phyloP scores from a whole-genome alignment of 2,329 filamentous ascomycete genomes.

The Colletotrichum navitas region DNA sequence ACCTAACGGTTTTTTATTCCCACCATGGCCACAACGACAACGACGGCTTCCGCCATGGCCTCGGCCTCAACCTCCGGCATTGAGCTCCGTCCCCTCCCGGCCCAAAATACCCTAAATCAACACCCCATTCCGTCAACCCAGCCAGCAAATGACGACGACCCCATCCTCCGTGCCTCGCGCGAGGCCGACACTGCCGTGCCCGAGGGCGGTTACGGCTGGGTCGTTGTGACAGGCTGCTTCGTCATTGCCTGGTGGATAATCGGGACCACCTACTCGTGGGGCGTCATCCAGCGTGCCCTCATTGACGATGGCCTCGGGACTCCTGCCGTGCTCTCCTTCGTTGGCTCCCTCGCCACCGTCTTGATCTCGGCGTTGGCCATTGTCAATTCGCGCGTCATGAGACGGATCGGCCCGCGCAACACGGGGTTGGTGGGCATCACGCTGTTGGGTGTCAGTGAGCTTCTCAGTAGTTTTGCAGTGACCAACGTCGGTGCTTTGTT shows the following conservation, averaged over 20 bases:
- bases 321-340: constrained; percentile 68
- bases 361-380: constrained; percentile 66
- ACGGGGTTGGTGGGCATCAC: constrained; percentile 63
- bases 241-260: constrained; percentile 68
- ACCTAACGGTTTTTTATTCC: neutral
- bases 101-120: neutral
- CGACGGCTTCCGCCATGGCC: constrained; percentile 12
- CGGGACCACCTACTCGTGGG: constrained; percentile 70
- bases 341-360: constrained; percentile 66
- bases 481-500: constrained; percentile 53
- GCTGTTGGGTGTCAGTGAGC: constrained; percentile 62
- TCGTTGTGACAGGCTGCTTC: constrained; percentile 63
- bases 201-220: constrained; percentile 70
- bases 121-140: neutral
- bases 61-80: constrained; percentile 33
- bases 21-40: constrained; percentile 31
- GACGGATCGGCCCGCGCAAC: constrained; percentile 60
- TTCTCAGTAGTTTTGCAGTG: constrained; percentile 57
- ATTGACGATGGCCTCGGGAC: constrained; percentile 61
- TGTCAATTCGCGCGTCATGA: constrained; percentile 64
- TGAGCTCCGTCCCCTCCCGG: constrained; percentile 18
- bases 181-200: constrained; percentile 61
- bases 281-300: constrained; percentile 69
- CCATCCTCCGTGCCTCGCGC: constrained; percentile 57
- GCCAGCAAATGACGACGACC: constrained; percentile 20